phyloP scores from a whole-genome alignment of 495 filamentous ascomycete species.

The Hyaloscypha variabilis region DNA sequence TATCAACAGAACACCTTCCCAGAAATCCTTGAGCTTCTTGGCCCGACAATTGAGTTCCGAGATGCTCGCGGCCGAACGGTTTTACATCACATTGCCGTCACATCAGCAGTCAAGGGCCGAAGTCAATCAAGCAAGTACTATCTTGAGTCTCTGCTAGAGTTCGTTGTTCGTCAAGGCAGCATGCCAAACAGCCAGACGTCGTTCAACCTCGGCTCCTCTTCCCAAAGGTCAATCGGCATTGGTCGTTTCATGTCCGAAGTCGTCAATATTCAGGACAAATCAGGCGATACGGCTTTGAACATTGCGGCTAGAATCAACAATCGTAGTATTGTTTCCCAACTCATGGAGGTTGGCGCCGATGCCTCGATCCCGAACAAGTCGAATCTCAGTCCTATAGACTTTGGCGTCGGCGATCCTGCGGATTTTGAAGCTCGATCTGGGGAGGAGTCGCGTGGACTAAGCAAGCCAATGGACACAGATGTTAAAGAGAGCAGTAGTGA shows the following conservation, averaged over 20 bases:
- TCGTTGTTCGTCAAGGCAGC: constrained; percentile 84
- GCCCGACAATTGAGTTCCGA: constrained; percentile 85
- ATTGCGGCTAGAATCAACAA: constrained; percentile 90
- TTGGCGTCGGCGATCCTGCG: constrained; percentile 73
- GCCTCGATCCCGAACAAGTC: constrained; percentile 85
- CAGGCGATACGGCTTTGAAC: constrained; percentile 93
- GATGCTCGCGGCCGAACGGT: constrained; percentile 90
- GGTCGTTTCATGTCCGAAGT: constrained; percentile 93
- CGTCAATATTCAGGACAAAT: constrained; percentile 89
- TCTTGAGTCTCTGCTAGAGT: constrained; percentile 88
- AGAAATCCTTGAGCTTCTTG: constrained; percentile 83
- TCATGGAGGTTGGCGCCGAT: constrained; percentile 92
- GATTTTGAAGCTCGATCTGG: constrained; percentile 43
- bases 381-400: constrained; percentile 83
- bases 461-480: constrained; percentile 35
- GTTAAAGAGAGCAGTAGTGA: constrained; percentile 66
- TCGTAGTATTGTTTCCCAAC: constrained; percentile 85
- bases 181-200: constrained; percentile 59
- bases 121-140: constrained; percentile 87
- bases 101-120: constrained; percentile 88
- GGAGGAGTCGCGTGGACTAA: constrained; percentile 2
- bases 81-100: constrained; percentile 92
- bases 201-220: constrained; percentile 36
- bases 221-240: constrained; percentile 70
- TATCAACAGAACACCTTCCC: constrained; percentile 79